Evolutionary conservation across 1,284 basidiomycete species (phyloP).

Genomic region (Ceratobasidium sp.): DNA sequence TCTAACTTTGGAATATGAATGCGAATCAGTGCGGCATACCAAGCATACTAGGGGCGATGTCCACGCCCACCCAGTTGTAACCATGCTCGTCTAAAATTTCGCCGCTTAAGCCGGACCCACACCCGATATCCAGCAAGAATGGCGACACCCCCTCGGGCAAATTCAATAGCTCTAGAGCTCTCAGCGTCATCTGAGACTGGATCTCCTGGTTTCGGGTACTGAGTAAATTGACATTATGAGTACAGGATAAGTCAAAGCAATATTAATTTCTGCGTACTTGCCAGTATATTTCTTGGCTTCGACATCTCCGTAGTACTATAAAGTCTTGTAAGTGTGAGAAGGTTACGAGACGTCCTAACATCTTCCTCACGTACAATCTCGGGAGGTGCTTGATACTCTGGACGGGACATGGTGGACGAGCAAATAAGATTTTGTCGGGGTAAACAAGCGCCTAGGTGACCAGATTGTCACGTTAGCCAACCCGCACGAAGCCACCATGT

Average conservation of each 20-base stretch:
- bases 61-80: slow-evolving; percentile 94
- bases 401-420: slow-evolving; percentile 82
- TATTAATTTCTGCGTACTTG: slow-evolving; percentile 71
- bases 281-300: slow-evolving; percentile 98
- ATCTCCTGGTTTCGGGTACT: slow-evolving; percentile 97
- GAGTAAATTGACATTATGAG: slow-evolving; percentile 27
- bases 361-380: slow-evolving; percentile 83
- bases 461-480: slow-evolving; percentile 10
- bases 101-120: slow-evolving; percentile 97
- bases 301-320: slow-evolving; percentile 94
- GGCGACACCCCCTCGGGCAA: slow-evolving; percentile 82
- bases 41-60: slow-evolving; percentile 97
- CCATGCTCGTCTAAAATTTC: slow-evolving; percentile 97
- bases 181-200: slow-evolving; percentile 97
- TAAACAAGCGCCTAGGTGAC: slow-evolving; percentile 30
- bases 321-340: slow-evolving; percentile 32
- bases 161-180: slow-evolving; percentile 92
- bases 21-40: slow-evolving; percentile 65
- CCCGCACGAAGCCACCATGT: slow-evolving; percentile 41
- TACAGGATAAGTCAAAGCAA: slow-evolving; percentile 1
- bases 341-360: background rate
- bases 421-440: slow-evolving; percentile 26
- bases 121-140: slow-evolving; percentile 95
- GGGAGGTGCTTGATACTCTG: slow-evolving; percentile 95
- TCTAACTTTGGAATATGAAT: background rate